Evolutionary conservation across 441 rosid species (phyloP), one percentile per base, ranked within the genome.

Genomic region (Jatropha multifida): DNA sequence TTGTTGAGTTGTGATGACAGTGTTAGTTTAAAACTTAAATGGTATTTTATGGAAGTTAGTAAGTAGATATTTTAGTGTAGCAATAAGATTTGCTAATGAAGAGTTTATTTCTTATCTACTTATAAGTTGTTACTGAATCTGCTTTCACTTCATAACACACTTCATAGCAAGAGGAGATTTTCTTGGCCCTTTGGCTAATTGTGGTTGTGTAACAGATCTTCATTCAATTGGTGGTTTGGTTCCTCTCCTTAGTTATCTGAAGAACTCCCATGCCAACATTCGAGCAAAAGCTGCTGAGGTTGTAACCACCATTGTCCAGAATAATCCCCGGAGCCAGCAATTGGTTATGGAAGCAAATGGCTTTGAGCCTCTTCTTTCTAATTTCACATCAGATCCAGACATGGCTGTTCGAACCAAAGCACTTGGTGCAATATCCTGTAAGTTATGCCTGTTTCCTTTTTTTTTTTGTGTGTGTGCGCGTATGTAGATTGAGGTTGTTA

Each of bases 211-310:
- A 76, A 74, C 83, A 94, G 99, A 92, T 90, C 94, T 96, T 71
- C 89, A 94, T 73, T 89, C 98, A 0, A 90, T 96, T 69, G 99
- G 98, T 69, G 98, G 99, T 38, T 85, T 96, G 86, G 85, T 84
- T 49, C 97, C 99, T 71, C 94, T 96, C 44, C 91, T 96, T 37
- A 87, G 83, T 72, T 94, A 86, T 79, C 80, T 96, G 68, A 92
- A 84, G 79, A 92, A 90, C 74, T 75, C 96, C 7, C 96, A 89
- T 80, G 88, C 92, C 58, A 92, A 89, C 68, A 85, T 92, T 70
- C 89, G 99, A 26, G 98, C 98, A 9, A 96, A 96, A 85, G 97
- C 98, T 78, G 97, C 97, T 4, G 98, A 94, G 32, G 97, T 96
- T 44, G 89, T 96, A 5, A 84, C 87, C 73, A 94, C 99, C n/a